phyloP scores from a whole-genome alignment of 2,329 filamentous ascomycete species.

The Nannizziopsis barbatae region DNA sequence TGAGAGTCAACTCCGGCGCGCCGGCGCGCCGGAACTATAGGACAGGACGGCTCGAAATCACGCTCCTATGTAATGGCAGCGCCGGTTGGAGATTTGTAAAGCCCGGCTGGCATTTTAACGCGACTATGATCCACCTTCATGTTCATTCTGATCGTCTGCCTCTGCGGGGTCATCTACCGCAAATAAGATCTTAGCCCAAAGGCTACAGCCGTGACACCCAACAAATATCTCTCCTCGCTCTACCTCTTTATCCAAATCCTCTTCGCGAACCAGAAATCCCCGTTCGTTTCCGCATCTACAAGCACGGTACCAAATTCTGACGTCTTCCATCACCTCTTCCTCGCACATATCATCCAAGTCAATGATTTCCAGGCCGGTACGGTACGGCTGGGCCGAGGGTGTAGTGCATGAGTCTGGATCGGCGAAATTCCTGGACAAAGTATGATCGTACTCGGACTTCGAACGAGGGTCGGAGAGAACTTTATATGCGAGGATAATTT shows the following conservation, averaged over 20 bases:
- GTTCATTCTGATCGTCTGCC: not conserved
- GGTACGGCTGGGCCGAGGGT: slow-evolving; percentile 24
- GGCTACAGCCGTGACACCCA: slow-evolving; percentile 52
- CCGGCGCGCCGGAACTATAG: too few relatives aligned
- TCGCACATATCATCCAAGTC: slow-evolving; percentile 47
- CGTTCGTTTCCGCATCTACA: slow-evolving; percentile 50
- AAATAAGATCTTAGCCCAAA: slow-evolving; percentile 52
- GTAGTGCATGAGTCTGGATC: slow-evolving; percentile 24
- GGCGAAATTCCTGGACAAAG: slow-evolving; percentile 26
- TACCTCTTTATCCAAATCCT: slow-evolving; percentile 42
- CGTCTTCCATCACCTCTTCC: slow-evolving; percentile 26
- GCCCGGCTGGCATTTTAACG: too few relatives aligned
- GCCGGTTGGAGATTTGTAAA: too few relatives aligned
- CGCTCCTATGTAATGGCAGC: too few relatives aligned
- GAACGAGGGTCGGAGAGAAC: slow-evolving; percentile 37
- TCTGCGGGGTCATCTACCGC: slow-evolving; percentile 35
- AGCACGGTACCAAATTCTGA: slow-evolving; percentile 39
- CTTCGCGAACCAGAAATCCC: slow-evolving; percentile 46
- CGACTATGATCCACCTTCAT: not conserved
- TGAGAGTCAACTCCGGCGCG: too few relatives aligned
- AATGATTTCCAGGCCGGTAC: slow-evolving; percentile 45
- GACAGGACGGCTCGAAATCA: too few relatives aligned
- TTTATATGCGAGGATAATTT: slow-evolving; percentile 49
- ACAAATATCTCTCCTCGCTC: slow-evolving; percentile 47
- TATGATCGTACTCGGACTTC: slow-evolving; percentile 41